Percentiles rank a stretch among this genome's conserved stretches.
phyloP scores from a whole-genome alignment of 2,329 filamentous ascomycete species.

The Simplicillium aogashimaense region DNA sequence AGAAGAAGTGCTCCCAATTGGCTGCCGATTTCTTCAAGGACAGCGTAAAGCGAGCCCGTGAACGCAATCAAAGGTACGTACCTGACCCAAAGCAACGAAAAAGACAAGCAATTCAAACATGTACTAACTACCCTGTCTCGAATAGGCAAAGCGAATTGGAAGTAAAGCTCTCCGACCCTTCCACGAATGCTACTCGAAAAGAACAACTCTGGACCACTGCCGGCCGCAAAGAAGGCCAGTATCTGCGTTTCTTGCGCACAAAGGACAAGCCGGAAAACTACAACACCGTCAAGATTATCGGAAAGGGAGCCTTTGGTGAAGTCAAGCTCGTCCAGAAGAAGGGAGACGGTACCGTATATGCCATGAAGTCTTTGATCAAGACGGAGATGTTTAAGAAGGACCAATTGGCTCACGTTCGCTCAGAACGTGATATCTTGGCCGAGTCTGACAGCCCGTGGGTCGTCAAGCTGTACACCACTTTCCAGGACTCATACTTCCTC shows the following conservation, averaged over 20 bases:
- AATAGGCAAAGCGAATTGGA: conserved; percentile 84
- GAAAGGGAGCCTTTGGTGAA: conserved; percentile 97
- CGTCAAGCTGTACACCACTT: conserved; percentile 95
- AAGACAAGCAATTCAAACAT: neutral
- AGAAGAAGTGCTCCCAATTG: conserved; percentile 59
- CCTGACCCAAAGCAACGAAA: neutral
- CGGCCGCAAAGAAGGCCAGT: conserved; percentile 82
- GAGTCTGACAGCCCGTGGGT: conserved; percentile 99
- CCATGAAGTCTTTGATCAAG: conserved; percentile 96
- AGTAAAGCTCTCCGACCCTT: conserved; percentile 69
- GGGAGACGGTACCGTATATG: conserved; percentile 93
- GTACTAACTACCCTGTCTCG: neutral
- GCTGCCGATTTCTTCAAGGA: conserved; percentile 96
- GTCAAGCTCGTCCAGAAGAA: conserved; percentile 96
- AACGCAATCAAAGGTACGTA: conserved; percentile 79
- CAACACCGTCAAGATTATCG: conserved; percentile 93
- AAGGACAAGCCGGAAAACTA: conserved; percentile 94
- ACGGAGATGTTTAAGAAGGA: conserved; percentile 99
- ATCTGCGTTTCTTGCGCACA: conserved; percentile 86
- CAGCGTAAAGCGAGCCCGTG: conserved; percentile 89
- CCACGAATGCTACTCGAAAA: conserved; percentile 64
- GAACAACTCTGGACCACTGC: conserved; percentile 77
- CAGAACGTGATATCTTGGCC: conserved; percentile 93
- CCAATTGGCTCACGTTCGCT: conserved; percentile 91
- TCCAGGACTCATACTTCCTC: conserved; percentile 91